Base-by-base conservation (phyloP, 306 rosid species). In the Coriaria nepalensis region DNA sequence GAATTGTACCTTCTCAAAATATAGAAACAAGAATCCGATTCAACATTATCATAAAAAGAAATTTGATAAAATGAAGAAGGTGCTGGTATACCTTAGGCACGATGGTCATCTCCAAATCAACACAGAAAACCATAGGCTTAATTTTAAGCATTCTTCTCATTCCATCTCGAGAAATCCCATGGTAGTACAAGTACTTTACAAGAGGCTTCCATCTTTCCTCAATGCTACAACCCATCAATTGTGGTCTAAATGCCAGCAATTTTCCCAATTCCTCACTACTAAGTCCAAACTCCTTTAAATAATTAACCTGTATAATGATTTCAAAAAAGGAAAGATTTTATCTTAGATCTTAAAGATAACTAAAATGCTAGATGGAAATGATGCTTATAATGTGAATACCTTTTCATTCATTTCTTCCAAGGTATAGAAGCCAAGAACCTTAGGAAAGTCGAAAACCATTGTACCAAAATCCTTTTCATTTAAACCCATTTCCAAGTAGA, bases 191-290 rank as follows among this genome's bases (percentile, higher is more conserved):
- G 58, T 88, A 83, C 78, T 76, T 83, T 20, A 77, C 86, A 66
- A 88, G 86, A 62, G 96, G 95, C 61, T 81, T 83, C 96, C 93
- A 83, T 57, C 67, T 73, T 62, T 76, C 96, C 48, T 88, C 93
- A 54, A 88, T 83, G 76, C 93, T 71, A 68, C 93, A 74, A 5
- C 77, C 87, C 95, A 88, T 83, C 76, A 88, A 61, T 11, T 83
- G 80, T 55, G 96, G 96, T 68, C 66, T 78, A 71, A 79, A 81
- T 47, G 96, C 95, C 13, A 88, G 72, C 65, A 88, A 63, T 66
- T 47, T 83, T 29, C 95, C 95, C 53, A 83, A 78, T 33, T 81
- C 96, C 69, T 70, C 77, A 36, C 3, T 57, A 52, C 67, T 63
- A 56, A 88, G 81, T 44, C 96, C 96, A 52, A 83, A 88, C 65